Evolutionary conservation across 192 early-diverging fungal genomes (phyloP), one percentile per base, ranked within the genome.

Genomic region (Chytriomyces sp.): DNA sequence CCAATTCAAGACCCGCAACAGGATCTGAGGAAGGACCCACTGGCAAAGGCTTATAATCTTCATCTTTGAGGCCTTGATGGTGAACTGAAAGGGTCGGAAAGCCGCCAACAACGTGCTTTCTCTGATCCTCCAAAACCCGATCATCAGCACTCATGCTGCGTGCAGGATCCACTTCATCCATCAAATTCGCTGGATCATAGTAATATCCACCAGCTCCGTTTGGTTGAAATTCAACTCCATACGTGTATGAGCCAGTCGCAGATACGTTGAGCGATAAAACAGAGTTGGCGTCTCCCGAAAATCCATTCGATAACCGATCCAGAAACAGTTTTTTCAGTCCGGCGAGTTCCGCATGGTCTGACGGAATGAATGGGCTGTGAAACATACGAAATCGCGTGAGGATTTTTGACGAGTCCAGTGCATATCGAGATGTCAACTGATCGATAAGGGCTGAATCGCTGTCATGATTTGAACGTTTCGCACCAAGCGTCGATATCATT

Each of bases 311-410:
- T 20, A 67, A 16, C 6, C 76, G 75, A 23, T 75, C 77, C 16
- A 18, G 7, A 57, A 79, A 81, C 47, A 83, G 60, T 8, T 70
- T 5, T 4, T 23, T 28, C 46, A 83, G 72, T 6, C 79, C 79
- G 23, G 13, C 45, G 23, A 80, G 23, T 10, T 77, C 64, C 10
- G 60, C 62, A 47, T 74, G 69, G 24, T 80, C 75, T n/a, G 79
- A 79, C 9, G 84, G 84, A 64, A 82, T 79, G 68, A 82, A 85
- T 11, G 84, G 81, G 2, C 72, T 75, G 72, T 85, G 81, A 2
- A 81, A 53, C 81, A 81, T 82, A 10, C 79, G 65, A 43, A 68
- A 85, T 10, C 79, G 73, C 7, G 64, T 62, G 7, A 18, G 35
- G 13, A 48, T 43, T 5, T 20, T 7, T 23, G 35, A 16, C 23